Percentiles rank a stretch among this genome's conserved stretches.
Evolutionary conservation across 2,329 filamentous ascomycete genomes (phyloP).

Genomic region (Pseudofabraea citricarpa): DNA sequence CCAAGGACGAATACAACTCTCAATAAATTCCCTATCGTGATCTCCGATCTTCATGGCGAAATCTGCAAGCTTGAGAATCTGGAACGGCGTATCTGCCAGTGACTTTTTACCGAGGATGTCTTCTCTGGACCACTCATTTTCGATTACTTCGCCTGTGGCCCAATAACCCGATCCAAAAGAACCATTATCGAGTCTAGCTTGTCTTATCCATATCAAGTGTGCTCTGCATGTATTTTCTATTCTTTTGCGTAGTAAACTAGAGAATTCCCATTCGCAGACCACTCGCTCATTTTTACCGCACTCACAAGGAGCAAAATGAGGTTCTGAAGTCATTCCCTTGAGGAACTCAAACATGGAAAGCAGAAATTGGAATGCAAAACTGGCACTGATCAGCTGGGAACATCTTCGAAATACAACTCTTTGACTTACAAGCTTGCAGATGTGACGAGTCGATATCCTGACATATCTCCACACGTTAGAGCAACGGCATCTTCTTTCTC

Average conservation of each 20-base stretch:
- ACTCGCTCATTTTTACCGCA: not conserved
- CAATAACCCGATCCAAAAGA: not conserved
- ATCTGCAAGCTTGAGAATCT: not conserved
- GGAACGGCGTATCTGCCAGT: not conserved
- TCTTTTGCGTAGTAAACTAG: not conserved
- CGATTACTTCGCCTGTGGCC: not conserved
- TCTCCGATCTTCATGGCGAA: not conserved
- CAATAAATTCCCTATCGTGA: not conserved
- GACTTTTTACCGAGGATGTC: not conserved
- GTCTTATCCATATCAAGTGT: not conserved
- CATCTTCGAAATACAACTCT: not conserved
- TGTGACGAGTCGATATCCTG: not conserved
- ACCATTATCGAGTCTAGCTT: not conserved
- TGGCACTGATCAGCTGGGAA: not conserved
- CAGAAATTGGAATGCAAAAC: not conserved
- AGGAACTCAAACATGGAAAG: not conserved
- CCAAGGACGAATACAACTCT: not conserved
- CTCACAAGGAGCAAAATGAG: not conserved
- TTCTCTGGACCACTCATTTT: not conserved
- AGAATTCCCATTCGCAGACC: not conserved
- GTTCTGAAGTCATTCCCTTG: not conserved
- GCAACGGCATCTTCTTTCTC: not conserved
- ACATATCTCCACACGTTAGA: not conserved
- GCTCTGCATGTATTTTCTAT: not conserved
- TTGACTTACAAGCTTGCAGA: not conserved